Percentiles rank a stretch among this genome's conserved stretches.
phyloP scores from a whole-genome alignment of 331 rosid genomes.

The Ulmus americana region DNA sequence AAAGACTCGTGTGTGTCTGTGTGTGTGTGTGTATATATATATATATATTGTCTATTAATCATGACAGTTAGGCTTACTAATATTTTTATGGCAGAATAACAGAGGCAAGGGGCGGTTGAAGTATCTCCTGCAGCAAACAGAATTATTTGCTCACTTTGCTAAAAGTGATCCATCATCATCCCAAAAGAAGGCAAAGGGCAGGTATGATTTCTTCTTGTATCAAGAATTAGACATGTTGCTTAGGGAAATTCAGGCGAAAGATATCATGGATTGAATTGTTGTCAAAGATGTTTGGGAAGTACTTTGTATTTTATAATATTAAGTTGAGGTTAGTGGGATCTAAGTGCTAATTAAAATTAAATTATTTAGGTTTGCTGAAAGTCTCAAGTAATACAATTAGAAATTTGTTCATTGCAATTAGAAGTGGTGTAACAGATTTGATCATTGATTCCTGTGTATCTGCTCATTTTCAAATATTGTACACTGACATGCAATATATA shows the following conservation, averaged over 20 bases:
- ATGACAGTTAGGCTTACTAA: not conserved
- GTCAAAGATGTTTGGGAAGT: too few relatives aligned
- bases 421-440: not conserved
- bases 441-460: not conserved
- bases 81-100: conserved; percentile 45
- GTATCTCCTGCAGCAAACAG: conserved; percentile 91
- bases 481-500: not conserved
- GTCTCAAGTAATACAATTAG: too few relatives aligned
- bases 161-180: conserved; percentile 74
- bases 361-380: too few relatives aligned
- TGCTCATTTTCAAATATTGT: not conserved
- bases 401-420: not conserved
- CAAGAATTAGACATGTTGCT: not conserved
- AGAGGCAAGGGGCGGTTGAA: conserved; percentile 89
- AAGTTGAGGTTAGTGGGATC: too few relatives aligned
- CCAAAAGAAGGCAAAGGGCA: conserved; percentile 70
- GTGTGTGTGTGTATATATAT: not conserved
- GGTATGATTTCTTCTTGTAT: conserved; percentile 32
- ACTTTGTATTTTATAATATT: too few relatives aligned
- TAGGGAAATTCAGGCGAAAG: too few relatives aligned
- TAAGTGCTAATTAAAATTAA: too few relatives aligned
- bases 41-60: not conserved
- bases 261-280: too few relatives aligned
- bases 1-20: not conserved
- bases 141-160: conserved; percentile 95